Evolutionary conservation across 352 stramenopile genomes (phyloP), one percentile per base, ranked within the genome.

Genomic region (Phytophthora pseudosyringae): DNA sequence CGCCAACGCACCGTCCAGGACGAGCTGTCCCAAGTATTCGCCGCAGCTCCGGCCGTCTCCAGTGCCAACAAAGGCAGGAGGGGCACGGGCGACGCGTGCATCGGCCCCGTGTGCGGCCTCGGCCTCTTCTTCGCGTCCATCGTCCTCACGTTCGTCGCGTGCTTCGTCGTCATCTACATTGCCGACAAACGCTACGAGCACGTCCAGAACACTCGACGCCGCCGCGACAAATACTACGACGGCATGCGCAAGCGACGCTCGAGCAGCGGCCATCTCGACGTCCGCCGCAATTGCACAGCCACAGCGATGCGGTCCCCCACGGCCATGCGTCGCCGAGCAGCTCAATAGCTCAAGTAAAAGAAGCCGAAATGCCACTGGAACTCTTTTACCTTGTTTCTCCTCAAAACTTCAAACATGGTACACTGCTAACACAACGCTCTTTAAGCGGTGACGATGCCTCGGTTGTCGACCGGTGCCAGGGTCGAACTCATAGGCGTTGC

Each of bases 61-160:
- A 67, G 29, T n/a, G 47, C 67, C 8, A 64, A 33, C n/a, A 61
- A 57, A 31, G 67, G 67, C 29, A 67, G 67, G 53, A 67, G 67
- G 16, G 67, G 62, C n/a, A 64, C 55, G 1, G 62, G 67, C 7
- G 67, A 75, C 43, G 55, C 67, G 15, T 83, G 75, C 28, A 75
- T 83, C 36, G 72, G 65, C 18, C 54, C 69, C 0, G 33, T 83
- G 8, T 83, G 71, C 35, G 69, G 75, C 3, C 57, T 83, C 11
- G 61, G 63, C 5, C 65, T 83, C 54, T 80, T 80, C 59, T 81
- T 83, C 58, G 58, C 72, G 11, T 75, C 73, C 0, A 52, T 79
- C 28, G 56, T 45, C 16, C 38, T 83, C 49, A 83, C 71, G 0
- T 76, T 83, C 41, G 33, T 48, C 16, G 59, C 73, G 11, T 83